Base-by-base conservation (phyloP, 75 land plant genomes). In the Chamaecyparis obtusa region DNA sequence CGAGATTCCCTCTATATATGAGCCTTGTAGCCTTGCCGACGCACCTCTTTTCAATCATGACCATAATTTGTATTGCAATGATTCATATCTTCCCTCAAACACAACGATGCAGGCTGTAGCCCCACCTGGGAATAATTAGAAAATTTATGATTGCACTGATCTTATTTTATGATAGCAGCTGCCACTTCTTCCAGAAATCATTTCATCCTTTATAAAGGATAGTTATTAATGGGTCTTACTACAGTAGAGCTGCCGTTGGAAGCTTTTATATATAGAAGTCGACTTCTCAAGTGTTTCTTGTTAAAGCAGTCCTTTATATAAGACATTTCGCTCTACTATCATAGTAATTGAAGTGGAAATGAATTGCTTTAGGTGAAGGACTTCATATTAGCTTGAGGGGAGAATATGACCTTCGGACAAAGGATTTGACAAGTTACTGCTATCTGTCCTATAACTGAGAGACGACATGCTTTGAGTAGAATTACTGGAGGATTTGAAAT, bases 351-450 rank as follows among this genome's bases (percentile, higher is more conserved):
- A 44, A 44, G 2, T 44, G 46, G 46, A 5, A 44, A 44, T 44
- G 46, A 3, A 44, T 44, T 5, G 0, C 2, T 44, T 44, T 44
- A 39, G 32, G 92, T 41, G 87, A 92, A 93, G n/a, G 88, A 24
- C 84, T 90, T 92, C 85, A 92, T 67, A 90, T 90, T 87, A 41
- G 89, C 77, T n/a, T 21, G 91, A 91, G 32, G 89, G 87, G 84
- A 92, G 85, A 74, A 91, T 91, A 71, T 91, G 88, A 57, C 90
- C 92, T 76, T 92, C 93, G 36, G 90, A 60, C 78, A 74, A 88
- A 9, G 89, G 90, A 13, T 85, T 89, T 49, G 91, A 85, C 77
- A 86, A 69, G 85, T 76, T 57, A 32, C 55, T 80, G 44, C 16
- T 16, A 72, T 43, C 85, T 54, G 85, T 90, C 69, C 36, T 87